A percentile compares a stretch with the other conserved stretches of the same genome.
Evolutionary conservation across 2,329 filamentous ascomycete species (phyloP).

Genomic region (Fusarium sp.): DNA sequence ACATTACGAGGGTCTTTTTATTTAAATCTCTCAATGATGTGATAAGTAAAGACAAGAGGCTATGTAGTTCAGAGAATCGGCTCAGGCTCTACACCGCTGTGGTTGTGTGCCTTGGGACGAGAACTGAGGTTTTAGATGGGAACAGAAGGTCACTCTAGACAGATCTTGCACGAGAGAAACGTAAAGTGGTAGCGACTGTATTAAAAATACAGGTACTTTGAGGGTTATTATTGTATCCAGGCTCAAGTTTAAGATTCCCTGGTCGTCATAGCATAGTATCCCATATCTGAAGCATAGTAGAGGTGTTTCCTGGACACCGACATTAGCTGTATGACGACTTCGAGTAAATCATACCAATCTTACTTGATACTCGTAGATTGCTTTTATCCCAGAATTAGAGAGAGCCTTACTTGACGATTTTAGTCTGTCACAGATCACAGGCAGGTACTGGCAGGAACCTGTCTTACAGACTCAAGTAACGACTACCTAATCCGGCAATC

Average conservation of each 20-base stretch:
- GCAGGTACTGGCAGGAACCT: neutral
- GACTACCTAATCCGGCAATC: conserved; percentile 41
- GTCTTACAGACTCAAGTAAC: conserved; percentile 14
- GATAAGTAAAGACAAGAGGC: neutral
- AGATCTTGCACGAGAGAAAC: too few relatives aligned
- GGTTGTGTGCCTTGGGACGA: neutral
- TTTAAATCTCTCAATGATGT: neutral
- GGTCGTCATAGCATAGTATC: neutral
- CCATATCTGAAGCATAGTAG: neutral
- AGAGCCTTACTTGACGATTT: neutral
- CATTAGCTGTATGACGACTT: neutral
- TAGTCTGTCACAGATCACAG: neutral
- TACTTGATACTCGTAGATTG: neutral
- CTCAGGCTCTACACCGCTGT: neutral
- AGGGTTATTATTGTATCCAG: too few relatives aligned
- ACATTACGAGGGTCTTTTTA: neutral
- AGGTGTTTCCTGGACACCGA: neutral
- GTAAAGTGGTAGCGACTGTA: too few relatives aligned
- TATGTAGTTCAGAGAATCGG: neutral
- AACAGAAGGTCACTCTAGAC: neutral
- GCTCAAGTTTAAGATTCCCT: too few relatives aligned
- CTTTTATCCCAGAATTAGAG: neutral
- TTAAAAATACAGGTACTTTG: accelerated
- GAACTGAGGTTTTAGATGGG: too few relatives aligned
- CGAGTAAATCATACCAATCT: accelerated